Percentiles rank a stretch among this genome's conserved stretches.
Conservation (phyloP, 2,329 filamentous ascomycete genomes). For the Alternaria conjuncta region DNA sequence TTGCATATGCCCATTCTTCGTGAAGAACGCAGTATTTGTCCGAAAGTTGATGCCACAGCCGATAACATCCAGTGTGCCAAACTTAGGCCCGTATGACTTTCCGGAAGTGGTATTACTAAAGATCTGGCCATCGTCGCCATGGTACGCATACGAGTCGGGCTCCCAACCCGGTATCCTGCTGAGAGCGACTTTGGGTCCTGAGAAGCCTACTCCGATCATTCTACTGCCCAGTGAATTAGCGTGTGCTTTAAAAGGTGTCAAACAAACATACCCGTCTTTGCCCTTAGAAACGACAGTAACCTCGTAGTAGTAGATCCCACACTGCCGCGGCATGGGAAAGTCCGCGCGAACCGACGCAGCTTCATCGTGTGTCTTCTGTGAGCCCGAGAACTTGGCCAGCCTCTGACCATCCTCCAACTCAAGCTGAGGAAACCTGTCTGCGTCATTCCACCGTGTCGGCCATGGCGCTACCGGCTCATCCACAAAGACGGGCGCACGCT, state of each 20-base stretch:
- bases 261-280: conserved; percentile 67
- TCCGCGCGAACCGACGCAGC: conserved; percentile 84
- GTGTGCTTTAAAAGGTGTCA: conserved; percentile 30
- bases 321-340: conserved; percentile 84
- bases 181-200: conserved; percentile 63
- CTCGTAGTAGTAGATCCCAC: conserved; percentile 95
- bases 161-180: conserved; percentile 71
- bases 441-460: conserved; percentile 81
- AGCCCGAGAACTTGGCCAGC: conserved; percentile 68
- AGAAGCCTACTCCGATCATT: conserved; percentile 66
- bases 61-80: conserved; percentile 64
- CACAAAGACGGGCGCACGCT: conserved; percentile 67
- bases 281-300: conserved; percentile 69
- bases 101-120: conserved; percentile 65
- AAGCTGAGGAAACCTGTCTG: conserved; percentile 74
- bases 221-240: conserved; percentile 40
- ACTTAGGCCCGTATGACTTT: conserved; percentile 66
- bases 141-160: conserved; percentile 69
- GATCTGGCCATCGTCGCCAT: conserved; percentile 70
- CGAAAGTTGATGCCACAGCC: conserved; percentile 71
- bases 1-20: conserved; percentile 66
- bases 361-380: conserved; percentile 70
- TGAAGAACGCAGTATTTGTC: conserved; percentile 68
- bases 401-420: conserved; percentile 77
- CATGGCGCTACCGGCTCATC: conserved; percentile 73